A percentile compares a stretch with the other conserved stretches of the same genome.
Evolutionary conservation across 2,329 filamentous ascomycete genomes (phyloP).

Genomic region (Ophiostoma australiae): DNA sequence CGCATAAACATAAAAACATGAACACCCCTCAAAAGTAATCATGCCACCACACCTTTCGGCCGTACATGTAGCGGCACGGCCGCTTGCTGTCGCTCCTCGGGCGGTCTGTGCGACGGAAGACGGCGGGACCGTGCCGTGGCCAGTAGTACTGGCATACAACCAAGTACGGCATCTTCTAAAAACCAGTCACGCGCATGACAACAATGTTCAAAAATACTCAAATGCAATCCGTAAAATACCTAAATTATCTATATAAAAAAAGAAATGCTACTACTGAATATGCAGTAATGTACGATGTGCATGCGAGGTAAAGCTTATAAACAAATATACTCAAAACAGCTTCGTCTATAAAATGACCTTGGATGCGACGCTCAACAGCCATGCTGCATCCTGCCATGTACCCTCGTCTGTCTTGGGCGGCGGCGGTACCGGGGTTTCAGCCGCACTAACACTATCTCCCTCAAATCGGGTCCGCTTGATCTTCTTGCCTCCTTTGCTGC

Average conservation of each 20-base stretch:
- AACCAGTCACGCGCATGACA: neutral
- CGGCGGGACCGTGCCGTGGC: neutral
- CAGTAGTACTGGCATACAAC: neutral
- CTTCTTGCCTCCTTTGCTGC: neutral
- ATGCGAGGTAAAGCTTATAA: neutral
- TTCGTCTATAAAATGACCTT: slow-evolving; percentile 48
- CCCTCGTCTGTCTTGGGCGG: slow-evolving; percentile 52
- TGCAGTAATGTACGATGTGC: neutral
- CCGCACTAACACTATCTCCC: slow-evolving; percentile 37
- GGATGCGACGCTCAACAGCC: slow-evolving; percentile 60
- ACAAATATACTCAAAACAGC: neutral
- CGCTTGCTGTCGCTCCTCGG: neutral
- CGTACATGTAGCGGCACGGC: neutral
- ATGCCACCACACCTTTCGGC: neutral
- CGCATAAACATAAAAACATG: neutral
- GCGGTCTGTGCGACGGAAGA: neutral
- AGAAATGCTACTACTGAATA: neutral
- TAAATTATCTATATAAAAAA: neutral
- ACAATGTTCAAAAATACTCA: neutral
- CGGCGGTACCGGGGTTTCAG: slow-evolving; percentile 45
- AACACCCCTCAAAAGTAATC: neutral
- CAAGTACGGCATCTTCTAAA: neutral
- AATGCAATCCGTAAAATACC: neutral
- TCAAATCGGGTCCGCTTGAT: slow-evolving; percentile 35
- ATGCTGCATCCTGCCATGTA: slow-evolving; percentile 63